Base-by-base conservation (phyloP, 306 rosid genomes). In the Prunus mira region DNA sequence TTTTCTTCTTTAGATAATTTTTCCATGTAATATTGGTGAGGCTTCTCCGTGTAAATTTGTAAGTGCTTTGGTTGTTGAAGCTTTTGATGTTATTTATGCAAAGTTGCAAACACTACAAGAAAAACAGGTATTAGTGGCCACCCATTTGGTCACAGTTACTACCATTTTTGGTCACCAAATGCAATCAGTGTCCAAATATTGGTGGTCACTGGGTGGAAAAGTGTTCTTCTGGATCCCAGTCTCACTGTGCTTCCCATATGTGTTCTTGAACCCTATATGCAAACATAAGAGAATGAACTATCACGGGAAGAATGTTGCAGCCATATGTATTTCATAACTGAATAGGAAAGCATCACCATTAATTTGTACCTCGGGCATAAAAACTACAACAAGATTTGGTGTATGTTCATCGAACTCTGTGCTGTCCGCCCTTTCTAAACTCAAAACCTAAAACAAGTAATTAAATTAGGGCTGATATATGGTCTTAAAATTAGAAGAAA, bases 171-270 rank as follows among this genome's bases (percentile, higher is more conserved):
- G 24, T 24, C 24, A 24, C 24, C 24, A 1, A 24, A 24, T 24
- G 24, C 24, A 24, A 24, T 24, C 24, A 0, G 24, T 24, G 24
- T 24, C 24, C 24, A 24, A 24, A 24, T 24, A 24, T 24, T 24
- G 24, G 24, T 24, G 24, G 24, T 24, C 24, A 24, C 24, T 24
- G 24, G 24, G 24, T 27, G 28, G 28, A 27, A 27, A 27, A 27
- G 28, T 27, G 99, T 95, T 88, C 79, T 90, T 71, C 99, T 91
- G 81, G 97, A 90, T 88, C 99, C 99, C 71, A 95, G 90, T 82
- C 99, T 88, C 99, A 95, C 90, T 61, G 99, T 92, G 84, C 93
- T 92, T 76, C 99, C 99, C 97, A 92, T 95, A 78, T 92, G 99
- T 3, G 99, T 95, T 84, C 88, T 87, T 49, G 97, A 95, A 74